Evolutionary conservation across 257 asterid genomes (phyloP).

Genomic region (Jacaranda copaia): DNA sequence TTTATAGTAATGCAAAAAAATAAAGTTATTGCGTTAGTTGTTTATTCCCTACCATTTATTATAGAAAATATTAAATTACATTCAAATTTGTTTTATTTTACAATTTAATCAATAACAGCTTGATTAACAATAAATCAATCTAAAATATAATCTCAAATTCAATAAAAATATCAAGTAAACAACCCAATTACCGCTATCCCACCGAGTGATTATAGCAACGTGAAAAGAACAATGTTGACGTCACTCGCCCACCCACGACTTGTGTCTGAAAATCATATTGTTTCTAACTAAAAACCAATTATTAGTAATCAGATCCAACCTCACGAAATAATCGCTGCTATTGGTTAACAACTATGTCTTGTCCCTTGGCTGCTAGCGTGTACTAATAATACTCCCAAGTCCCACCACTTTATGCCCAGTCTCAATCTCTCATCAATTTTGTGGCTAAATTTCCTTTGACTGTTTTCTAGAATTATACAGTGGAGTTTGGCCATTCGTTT

Average conservation of each 20-base stretch:
- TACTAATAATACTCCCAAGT: background rate
- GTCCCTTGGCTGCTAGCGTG: conserved; percentile 24
- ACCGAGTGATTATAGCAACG: no score
- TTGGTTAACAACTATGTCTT: conserved; percentile 26
- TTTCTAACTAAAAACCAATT: background rate
- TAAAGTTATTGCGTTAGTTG: no score
- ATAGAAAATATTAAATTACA: no score
- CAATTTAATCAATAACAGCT: no score
- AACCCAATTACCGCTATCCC: no score
- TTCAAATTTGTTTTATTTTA: no score
- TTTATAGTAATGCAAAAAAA: no score
- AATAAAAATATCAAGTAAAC: no score
- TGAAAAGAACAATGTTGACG: background rate
- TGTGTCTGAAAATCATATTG: background rate
- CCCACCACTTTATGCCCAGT: background rate
- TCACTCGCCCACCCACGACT: background rate
- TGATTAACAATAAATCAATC: no score
- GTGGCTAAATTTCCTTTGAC: conserved; percentile 11
- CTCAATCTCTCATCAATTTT: conserved; percentile 21
- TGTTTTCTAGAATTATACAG: conserved; percentile 20
- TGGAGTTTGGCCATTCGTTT: conserved; percentile 32
- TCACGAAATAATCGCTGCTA: background rate
- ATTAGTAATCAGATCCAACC: background rate
- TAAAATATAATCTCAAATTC: no score
- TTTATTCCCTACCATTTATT: no score